Percentiles rank a stretch among this genome's conserved stretches.
These are phyloP conservation scores for Diaporthe nobilis DNA, from an alignment of 2,329 filamentous ascomycete genomes.

Conservation along the genomic window DNA sequence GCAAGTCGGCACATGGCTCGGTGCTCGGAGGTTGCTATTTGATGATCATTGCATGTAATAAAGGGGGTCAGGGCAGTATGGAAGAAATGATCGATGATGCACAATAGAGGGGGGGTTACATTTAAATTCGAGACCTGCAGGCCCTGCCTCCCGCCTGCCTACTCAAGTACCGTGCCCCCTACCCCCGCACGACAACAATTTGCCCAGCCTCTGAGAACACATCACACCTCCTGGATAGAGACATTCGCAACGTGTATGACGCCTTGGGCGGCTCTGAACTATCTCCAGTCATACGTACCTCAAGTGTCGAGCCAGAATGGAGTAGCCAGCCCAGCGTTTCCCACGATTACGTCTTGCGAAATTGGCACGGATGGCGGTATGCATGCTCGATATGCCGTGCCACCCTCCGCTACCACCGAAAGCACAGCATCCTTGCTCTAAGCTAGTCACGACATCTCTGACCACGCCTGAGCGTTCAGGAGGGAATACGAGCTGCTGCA, in stretches of 20 bases:
- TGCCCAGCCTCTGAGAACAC: neutral
- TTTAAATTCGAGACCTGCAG: slow-evolving; percentile 1
- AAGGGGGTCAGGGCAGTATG: neutral
- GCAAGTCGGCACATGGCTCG: slow-evolving; percentile 10
- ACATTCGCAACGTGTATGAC: neutral
- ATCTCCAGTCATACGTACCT: neutral
- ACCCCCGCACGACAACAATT: neutral
- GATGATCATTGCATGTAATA: slow-evolving; percentile 8
- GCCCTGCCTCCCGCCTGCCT: neutral
- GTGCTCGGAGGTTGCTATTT: neutral
- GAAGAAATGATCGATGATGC: neutral
- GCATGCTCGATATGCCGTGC: neutral
- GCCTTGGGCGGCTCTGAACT: neutral
- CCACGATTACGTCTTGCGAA: neutral
- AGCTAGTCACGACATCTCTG: neutral
- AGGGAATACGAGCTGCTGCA: neutral
- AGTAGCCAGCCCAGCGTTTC: neutral
- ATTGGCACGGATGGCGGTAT: slow-evolving; percentile 4
- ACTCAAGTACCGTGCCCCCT: too few species aligned
- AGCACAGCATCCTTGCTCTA: neutral
- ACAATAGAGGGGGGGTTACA: neutral
- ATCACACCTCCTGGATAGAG: neutral
- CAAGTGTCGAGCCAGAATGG: neutral
- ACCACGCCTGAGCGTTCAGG: neutral
- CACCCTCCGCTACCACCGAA: neutral